These are phyloP conservation scores for Fomitopsis pinicola DNA, from an alignment of 1,284 basidiomycete genomes.

Conservation along the genomic window DNA sequence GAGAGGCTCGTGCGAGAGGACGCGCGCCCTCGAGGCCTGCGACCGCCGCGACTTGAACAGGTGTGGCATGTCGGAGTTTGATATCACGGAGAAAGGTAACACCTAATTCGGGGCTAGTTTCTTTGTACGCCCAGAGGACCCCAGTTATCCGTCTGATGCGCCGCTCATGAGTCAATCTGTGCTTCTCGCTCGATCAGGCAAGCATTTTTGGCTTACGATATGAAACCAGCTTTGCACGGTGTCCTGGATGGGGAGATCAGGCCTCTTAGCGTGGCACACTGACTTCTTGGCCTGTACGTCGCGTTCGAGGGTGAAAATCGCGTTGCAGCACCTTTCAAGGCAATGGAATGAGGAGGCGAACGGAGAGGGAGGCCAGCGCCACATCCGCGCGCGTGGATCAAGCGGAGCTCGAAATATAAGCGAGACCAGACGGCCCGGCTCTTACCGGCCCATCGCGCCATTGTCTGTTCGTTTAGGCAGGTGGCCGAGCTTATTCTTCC, in stretches of 20 bases:
- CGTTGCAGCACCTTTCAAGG: neutral
- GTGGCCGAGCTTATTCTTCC: too few species aligned
- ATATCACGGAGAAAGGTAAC: neutral
- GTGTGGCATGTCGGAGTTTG: constrained; percentile 1
- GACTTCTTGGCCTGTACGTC: too few species aligned
- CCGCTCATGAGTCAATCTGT: neutral
- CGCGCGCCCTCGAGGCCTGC: too few species aligned
- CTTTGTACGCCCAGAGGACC: neutral
- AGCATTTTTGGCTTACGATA: neutral
- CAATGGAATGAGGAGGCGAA: neutral
- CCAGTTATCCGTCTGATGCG: neutral
- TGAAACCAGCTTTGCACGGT: neutral
- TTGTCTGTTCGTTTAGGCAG: too few species aligned
- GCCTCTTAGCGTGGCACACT: too few species aligned
- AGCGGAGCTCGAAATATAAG: neutral
- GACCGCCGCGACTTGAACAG: neutral
- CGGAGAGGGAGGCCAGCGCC: neutral
- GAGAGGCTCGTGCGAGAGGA: neutral
- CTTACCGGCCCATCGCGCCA: too few species aligned
- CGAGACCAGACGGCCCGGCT: too few species aligned
- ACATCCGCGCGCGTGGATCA: neutral
- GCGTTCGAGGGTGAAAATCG: neutral
- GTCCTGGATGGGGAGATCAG: too few species aligned
- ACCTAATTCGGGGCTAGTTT: neutral
- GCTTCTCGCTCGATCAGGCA: neutral